Evolutionary conservation across 371 early-diverging fungal genomes (phyloP), one percentile per base, ranked within the genome.

Genomic region (Phascolomyces articulosus): DNA sequence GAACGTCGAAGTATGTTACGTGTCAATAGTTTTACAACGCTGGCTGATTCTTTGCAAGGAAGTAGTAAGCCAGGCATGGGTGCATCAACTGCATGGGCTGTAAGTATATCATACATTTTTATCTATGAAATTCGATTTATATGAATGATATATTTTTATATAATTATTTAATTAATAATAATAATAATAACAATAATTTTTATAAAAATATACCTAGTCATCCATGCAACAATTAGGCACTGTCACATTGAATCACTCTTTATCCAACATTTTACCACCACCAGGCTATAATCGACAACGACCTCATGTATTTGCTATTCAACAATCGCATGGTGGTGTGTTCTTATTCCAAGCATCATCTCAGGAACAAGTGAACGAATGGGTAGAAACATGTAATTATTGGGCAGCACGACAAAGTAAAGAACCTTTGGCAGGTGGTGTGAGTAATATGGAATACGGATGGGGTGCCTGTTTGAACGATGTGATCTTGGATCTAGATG

Each of bases 401-500:
- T 96, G 96, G 96, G 95, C 96, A 4, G 95, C 96, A 28, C 77
- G 95, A 44, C 89, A 89, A 60, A 91, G 91, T 64, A 93, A 91
- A 68, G 94, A 91, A 60, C 97, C 97, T 4, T 71, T 96, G 66
- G 71, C 86, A 13, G 95, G 95, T 34, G 93, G 92, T 29, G 89
- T 93, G 4, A 86, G 91, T 63, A 95, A 91, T 62, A 87, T 91
- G 79, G 96, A 96, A 71, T 96, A 93, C 66, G 97, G 97, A 2
- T 97, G 97, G 97, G 88, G 90, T 34, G 78, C 80, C 40, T 84
- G 89, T 29, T 75, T 86, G 28, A 80, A 85, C 58, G 65, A 69
- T 23, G 69, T 69, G 44, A 63, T 76, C 16, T 34, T 76, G 56
- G 68, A 79, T 41, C 20, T 76, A 40, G 77, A 79, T 55, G 62